Evolutionary conservation across 345 rosid genomes (phyloP), one percentile per base, ranked within the genome.

Genomic region (Melaleuca quinquenervia): DNA sequence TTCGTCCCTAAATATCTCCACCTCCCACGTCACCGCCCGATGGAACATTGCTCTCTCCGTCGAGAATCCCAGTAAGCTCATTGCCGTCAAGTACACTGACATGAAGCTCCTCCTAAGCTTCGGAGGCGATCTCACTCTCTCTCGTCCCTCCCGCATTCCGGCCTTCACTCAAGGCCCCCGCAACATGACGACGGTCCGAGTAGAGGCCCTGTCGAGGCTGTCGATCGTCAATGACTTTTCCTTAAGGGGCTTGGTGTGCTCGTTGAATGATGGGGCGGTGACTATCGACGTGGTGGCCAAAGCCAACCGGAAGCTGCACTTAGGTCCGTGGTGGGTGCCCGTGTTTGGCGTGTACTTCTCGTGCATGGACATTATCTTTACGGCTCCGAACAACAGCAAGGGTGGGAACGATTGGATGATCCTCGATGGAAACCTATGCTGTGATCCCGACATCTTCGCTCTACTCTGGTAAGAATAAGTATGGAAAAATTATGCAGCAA

Each of bases 151-250:
- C 3, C 8, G 1, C 64, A 1, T 58, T 58, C 64, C 8, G 0
- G 3, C 32, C 64, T 58, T 58, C 64, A 12, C 64, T 62, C 41
- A 62, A 5, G 70, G 74, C 10, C 41, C 74, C 10, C 0, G 20
- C 21, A 27, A 6, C 74, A 3, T 7, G 74, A 60, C 41, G 6
- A 60, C 41, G 3, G 41, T 27, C 0, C 36, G 8, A 27, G 36
- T 20, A 7, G 3, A n/a, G 64, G 74, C 20, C 36, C 0, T 0
- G 5, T 60, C 5, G 2, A 60, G 1, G 10, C 9, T 60, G 8
- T 5, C 10, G 0, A 60, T 27, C 21, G 2, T 60, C 74, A 60
- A 60, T 14, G 41, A 60, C 41, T 60, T 1, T 36, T 8, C 5
- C 41, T 1, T 0, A 3, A 62, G 27, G 41, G 41, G 20, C 41